A percentile compares a stretch with the other conserved stretches of the same genome.
Conservation (phyloP, 768 basidiomycete species). For the Suillus discolor region DNA sequence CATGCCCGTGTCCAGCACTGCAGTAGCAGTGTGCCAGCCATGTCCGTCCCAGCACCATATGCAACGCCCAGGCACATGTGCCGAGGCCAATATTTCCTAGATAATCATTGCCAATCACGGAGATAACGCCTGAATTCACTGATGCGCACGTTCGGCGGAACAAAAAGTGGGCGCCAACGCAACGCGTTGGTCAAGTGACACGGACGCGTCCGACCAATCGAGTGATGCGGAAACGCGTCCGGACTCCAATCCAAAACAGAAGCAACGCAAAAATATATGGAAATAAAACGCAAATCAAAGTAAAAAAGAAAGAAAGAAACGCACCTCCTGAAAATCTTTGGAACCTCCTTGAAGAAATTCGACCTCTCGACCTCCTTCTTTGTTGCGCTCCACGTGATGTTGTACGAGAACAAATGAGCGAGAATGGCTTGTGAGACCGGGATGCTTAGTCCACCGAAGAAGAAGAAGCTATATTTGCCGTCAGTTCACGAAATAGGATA, state of each 20-base stretch:
- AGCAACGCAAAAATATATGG: neutral
- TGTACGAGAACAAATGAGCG: conserved; percentile 59
- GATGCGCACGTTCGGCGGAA: neutral
- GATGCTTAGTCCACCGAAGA: conserved; percentile 59
- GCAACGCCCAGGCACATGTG: neutral
- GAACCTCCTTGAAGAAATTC: conserved; percentile 91
- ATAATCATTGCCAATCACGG: conserved; percentile 12
- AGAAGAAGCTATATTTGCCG: conserved; percentile 39
- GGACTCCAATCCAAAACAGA: neutral
- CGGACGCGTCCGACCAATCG: neutral
- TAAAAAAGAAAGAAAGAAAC: conserved; percentile 1
- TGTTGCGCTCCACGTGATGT: conserved; percentile 60
- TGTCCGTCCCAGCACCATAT: neutral
- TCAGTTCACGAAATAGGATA: neutral
- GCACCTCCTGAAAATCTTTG: conserved; percentile 64
- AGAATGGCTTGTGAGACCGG: conserved; percentile 56
- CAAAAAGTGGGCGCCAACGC: conserved; percentile 23
- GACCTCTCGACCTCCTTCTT: conserved; percentile 85
- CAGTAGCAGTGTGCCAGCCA: neutral
- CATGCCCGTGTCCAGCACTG: neutral
- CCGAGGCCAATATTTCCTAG: neutral
- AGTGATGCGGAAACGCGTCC: neutral
- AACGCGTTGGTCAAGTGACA: conserved; percentile 21
- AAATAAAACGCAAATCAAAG: neutral
- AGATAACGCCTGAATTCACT: neutral